Base-by-base conservation (phyloP, 2,329 filamentous ascomycete genomes). In the Pseudopithomyces chartarum region DNA sequence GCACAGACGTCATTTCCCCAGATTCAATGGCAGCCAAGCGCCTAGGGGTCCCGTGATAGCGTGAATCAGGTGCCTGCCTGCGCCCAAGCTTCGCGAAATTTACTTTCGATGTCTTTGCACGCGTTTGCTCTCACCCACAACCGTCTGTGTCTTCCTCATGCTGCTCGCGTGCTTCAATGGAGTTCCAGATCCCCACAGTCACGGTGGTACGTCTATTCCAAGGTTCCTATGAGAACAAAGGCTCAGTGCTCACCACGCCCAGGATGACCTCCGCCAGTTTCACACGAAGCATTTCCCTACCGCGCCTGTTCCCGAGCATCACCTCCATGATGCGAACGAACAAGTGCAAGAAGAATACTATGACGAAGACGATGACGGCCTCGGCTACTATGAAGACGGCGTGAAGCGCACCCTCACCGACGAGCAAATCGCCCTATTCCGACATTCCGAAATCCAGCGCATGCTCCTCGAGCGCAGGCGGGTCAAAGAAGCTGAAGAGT, bases 331-430 rank as follows among this genome's bases (percentile, higher is more conserved):
- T 8, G 46, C 7, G 61, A 68, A 26, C 64, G 70, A 19, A 74
- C 73, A 29, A 67, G 71, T 55, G 61, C 73, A n/a, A 73, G 79
- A 57, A 45, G 58, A 63, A 6, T 39, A 49, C n/a, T 57, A 61
- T 22, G 71, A 76, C 2, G 73, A 81, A 17, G 81, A 83, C 26
- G 85, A 87, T 23, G 89, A 91, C 68, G 86, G 79, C 1, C 80
- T 97, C 15, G 94, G 92, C 17, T 94, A 91, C 75, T 98, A 98
- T 65, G 77, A 85, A 1, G 93, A 98, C 69, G 93, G 94, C 2
- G 86, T 87, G 59, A 95, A 95, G 73, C 89, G 94, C 39, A 97
- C 92, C 17, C 81, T 98, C 66, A 97, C 93, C 10, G 91, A 97
- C 69, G 90, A 92, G 65, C 91, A 97, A 79, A 91, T 97, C 64